These are phyloP conservation scores for Candida takata DNA, from an alignment of 805 yeast genomes.

Conservation along the genomic window DNA sequence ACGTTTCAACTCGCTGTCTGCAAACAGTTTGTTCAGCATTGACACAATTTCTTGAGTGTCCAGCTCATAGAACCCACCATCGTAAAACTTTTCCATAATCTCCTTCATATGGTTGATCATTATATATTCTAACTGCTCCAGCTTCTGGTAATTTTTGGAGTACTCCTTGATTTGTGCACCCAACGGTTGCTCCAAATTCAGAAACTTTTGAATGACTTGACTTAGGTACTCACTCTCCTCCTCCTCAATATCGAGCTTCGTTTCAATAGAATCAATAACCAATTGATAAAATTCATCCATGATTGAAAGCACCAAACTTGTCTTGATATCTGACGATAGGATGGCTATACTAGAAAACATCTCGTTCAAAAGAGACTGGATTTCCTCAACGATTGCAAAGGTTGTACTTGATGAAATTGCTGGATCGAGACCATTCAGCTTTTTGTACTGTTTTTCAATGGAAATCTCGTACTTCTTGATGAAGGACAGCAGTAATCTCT, in stretches of 20 bases:
- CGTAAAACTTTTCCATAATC: conserved; percentile 33
- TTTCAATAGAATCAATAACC: conserved; percentile 13
- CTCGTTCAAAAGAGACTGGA: conserved; percentile 8
- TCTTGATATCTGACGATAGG: conserved; percentile 3
- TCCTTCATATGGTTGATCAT: conserved; percentile 32
- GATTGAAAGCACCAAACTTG: conserved; percentile 9
- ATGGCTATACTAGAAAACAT: conserved; percentile 6
- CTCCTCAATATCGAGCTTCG: conserved; percentile 18
- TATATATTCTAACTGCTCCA: conserved; percentile 18
- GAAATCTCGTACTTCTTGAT: conserved; percentile 8
- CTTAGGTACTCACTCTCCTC: conserved; percentile 19
- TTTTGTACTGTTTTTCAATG: conserved; percentile 3
- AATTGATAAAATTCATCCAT: conserved; percentile 16
- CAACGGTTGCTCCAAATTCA: conserved; percentile 12
- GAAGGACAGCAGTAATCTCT: conserved; percentile 9
- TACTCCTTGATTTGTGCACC: conserved; percentile 3
- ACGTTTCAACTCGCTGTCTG: conserved; percentile 31
- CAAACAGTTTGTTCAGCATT: conserved; percentile 32
- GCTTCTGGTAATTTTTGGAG: conserved; percentile 16
- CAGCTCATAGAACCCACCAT: conserved; percentile 34
- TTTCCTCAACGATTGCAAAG: conserved; percentile 7
- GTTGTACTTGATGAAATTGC: conserved; percentile 11
- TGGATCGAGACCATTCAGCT: conserved; percentile 18
- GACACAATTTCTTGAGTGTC: conserved; percentile 30
- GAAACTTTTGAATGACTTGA: conserved; percentile 13